Evolutionary conservation across 176 grass and related monocot species (phyloP), one percentile per base, ranked within the genome.

Genomic region (Alloteropsis semialata): DNA sequence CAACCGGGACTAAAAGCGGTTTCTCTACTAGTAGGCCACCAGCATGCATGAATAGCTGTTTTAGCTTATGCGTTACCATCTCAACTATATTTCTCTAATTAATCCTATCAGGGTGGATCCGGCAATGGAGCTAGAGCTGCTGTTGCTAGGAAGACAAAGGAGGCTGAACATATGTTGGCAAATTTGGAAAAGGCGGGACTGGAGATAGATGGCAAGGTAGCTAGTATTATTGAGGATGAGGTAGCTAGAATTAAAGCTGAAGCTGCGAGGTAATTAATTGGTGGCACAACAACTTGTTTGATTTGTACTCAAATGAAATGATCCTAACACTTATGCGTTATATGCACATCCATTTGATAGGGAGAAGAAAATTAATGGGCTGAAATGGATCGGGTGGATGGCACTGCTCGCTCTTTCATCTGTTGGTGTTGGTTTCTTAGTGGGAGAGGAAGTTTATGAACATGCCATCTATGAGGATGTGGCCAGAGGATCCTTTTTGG

Each of bases 101-200:
- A 78, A 62, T 63, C 25, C 27, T 78, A 48, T 16, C 78, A 69
- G 64, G 34, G 78, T 79, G 42, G 29, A 79, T 65, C 42, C 6
- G 0, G 34, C 73, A 57, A 58, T 57, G 32, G 22, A 41, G 58
- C 58, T 46, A 34, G 29, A 78, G 27, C 58, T 41, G 16, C 69
- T 69, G 8, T 21, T 81, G 48, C 78, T 69, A 81, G 50, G 65
- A 80, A 48, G 25, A 49, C 69, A 8, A 72, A 72, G 43, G 44
- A 72, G 69, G 43, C 41, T 72, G 25, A 72, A 27, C 77, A 28
- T 67, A 1, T 67, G 77, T 10, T 79, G 41, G 43, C 10, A n/a
- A 78, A 33, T 15, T 78, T 78, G 62, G 76, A 50, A 79, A 65
- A 50, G 3, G 59, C 33, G 41, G 76, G 76, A 50, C 11, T 79